Base-by-base conservation (phyloP, 306 rosid genomes). In the Dalbergia cochinchinensis region DNA sequence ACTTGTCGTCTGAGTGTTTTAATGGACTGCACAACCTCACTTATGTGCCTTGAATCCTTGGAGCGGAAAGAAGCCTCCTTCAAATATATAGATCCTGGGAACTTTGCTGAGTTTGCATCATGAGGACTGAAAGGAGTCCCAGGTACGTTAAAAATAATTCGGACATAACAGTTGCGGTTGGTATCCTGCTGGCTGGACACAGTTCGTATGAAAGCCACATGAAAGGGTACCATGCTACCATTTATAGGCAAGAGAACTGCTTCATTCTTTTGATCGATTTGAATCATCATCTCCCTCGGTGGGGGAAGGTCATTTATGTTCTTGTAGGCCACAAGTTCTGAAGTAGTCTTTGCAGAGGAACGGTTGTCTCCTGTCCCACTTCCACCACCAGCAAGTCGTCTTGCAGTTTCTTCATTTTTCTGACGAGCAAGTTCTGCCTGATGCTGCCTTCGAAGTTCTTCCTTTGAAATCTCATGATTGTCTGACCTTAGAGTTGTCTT, bases 351-450 rank as follows among this genome's bases (percentile, higher is more conserved):
- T 7, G 15, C 71, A 51, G 91, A 77, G 50, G 90, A 50, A 63
- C 97, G 97, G 80, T 76, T 84, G 39, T 90, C 93, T 10, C 97
- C 92, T 0, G 79, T 15, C 78, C 86, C 90, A 45, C 63, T 66
- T 48, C 90, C 99, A 37, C 84, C 92, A 77, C 99, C 99, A 39
- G 97, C 95, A 79, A 94, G 97, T 57, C 99, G 81, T 76, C 97
- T 86, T n/a, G 97, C 97, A 62, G 95, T 94, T 86, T 94, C 99
- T 90, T 94, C 99, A 78, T 94, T 94, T 73, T 94, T 94, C 90
- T 92, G 99, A 68, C 94, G 94, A 51, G 99, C 99, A 80, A 94
- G 97, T 63, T 94, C 97, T n/a, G 99, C 97, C 79, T 92, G 99
- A 74, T 94, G 99, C 87, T 94, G 97, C 82, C 97, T 87, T 22